Base-by-base conservation (phyloP, 2,329 filamentous ascomycete species). In the Fusarium chuoi region DNA sequence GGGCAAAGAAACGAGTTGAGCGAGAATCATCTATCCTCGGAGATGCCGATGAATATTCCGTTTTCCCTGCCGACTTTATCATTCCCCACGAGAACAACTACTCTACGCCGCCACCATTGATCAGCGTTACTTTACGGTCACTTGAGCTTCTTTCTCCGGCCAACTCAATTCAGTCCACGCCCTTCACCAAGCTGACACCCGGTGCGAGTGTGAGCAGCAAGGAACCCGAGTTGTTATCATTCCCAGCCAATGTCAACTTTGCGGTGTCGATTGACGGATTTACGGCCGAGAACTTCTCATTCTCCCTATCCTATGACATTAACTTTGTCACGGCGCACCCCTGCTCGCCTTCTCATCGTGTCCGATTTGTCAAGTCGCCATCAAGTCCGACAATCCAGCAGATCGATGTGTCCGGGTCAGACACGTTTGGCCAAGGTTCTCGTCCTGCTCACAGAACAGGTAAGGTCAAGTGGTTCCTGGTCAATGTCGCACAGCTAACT, bases 321-420 rank as follows among this genome's bases (percentile, higher is more conserved):
- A 88, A 87, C 74, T 92, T 92, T 78, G 88, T 92, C 24, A 92
- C 91, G 2, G 90, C 90, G 1, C 89, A 92, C 73, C 91, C 91
- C 0, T 93, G 91, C 75, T 86, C 88, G 10, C 87, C 88, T 4
- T 89, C 89, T 3, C 85, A 85, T 57, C 85, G 87, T 62, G 87
- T 90, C 6, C 87, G 86, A 70, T 87, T 91, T 62, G 78, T 91
- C 57, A 89, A 88, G 77, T 89, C 89, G 20, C 87, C 89, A 1
- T 86, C 87, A 3, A 91, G 88, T 76, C 89, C 89, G 26, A 89
- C 87, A 4, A 89, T 90, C 59, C 88, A 87, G 75, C 87, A 89
- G 66, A 86, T 88, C 62, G 87, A 89, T 69, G 82, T 89, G 22
- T 85, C 83, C 17, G 88, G 86, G 1, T 81, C 81, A 20, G 83